Conservation (phyloP, 2,329 filamentous ascomycete genomes). For the Biscogniauxia marginata region DNA sequence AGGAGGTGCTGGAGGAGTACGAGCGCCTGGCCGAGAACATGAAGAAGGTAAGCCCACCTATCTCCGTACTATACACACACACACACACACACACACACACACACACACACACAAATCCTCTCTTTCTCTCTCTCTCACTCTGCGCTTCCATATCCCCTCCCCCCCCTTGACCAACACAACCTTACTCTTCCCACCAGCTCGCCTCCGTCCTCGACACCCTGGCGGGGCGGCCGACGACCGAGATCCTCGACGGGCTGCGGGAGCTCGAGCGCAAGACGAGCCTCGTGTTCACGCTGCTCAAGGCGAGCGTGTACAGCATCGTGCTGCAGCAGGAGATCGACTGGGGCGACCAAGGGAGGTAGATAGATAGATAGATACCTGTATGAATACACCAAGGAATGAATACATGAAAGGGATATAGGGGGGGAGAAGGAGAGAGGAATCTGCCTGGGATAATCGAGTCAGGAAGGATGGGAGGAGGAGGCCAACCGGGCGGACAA, state of each 20-base stretch:
- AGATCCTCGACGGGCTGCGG: conserved; percentile 81
- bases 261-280: conserved; percentile 92
- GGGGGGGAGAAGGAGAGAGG: conserved; percentile 17
- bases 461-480: no score
- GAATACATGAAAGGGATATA: conserved; percentile 1
- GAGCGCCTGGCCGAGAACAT: conserved; percentile 83
- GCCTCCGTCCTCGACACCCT: conserved; percentile 61
- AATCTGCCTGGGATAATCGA: no score
- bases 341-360: conserved; percentile 54
- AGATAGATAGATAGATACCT: conserved; percentile 14
- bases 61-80: conserved; percentile 1
- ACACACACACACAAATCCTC: no score
- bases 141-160: no score
- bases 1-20: conserved; percentile 94
- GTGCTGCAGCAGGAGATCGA: conserved; percentile 96
- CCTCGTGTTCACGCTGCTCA: conserved; percentile 90
- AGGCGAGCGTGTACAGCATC: conserved; percentile 98
- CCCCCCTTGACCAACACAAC: neutral
- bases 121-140: neutral
- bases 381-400: no score
- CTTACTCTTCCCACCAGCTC: conserved; percentile 43
- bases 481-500: no score
- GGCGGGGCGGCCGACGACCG: conserved; percentile 69
- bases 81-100: neutral
- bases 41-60: conserved; percentile 64